Evolutionary conservation across 2,329 filamentous ascomycete genomes (phyloP), one percentile per base, ranked within the genome.

Genomic region (Macroventuria anomochaeta): DNA sequence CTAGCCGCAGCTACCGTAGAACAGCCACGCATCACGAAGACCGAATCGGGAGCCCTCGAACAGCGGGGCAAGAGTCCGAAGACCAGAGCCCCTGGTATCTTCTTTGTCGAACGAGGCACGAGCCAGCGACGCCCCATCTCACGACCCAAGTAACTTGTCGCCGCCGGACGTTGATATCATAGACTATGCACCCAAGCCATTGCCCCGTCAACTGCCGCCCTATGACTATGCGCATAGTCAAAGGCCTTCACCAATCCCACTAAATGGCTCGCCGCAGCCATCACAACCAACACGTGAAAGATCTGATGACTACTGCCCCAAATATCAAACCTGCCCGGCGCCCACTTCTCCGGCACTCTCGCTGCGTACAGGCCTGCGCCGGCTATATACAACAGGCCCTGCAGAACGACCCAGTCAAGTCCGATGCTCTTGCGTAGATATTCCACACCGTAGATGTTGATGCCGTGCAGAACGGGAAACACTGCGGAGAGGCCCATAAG

Each of bases 271-370:
- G 84, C 83, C 0, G 91, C 93, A 0, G 95, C 95, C 56, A 92
- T 75, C 13, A 97, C 80, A 23, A 99, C 93, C 59, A 95, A 83
- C 32, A 96, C 79, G 77, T 99, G 95, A 74, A 99, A 99, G 60
- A 99, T 89, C 77, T 99, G 95, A 75, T 99, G 95, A 17, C 91
- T 96, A 71, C 88, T 92, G 31, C 95, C 93, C 84, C 90, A 90
- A 44, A 97, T 90, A 75, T 99, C 95, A 69, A 93, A 97, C 7
- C 75, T 80, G 1, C 91, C 90, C 0, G 93, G 95, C 37, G 79
- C 83, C 67, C 83, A 85, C 55, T 91, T 83, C 77, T 99, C 95
- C 0, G 95, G 95, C 75, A 93, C 87, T 31, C 95, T 87, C 46
- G 84, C 88, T 6, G 92, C 95, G 74, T 99, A 97, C 41, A 97